Base-by-base conservation (phyloP, 768 basidiomycete genomes). In the Pisolithus marmoratus region DNA sequence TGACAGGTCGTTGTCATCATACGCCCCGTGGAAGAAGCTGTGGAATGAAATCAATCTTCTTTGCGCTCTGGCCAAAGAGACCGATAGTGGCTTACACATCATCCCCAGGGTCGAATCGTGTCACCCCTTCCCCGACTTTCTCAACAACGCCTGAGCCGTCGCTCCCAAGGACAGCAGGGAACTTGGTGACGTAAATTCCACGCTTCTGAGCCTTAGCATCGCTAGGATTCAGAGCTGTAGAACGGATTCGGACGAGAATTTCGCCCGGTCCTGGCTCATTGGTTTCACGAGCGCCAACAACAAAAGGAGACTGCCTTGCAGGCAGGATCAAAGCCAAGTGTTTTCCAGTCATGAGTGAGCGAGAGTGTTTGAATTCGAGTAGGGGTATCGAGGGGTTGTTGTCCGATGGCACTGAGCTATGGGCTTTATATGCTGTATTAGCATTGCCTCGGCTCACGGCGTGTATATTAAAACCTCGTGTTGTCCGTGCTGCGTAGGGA, bases 91-190 rank as follows among this genome's bases (percentile, higher is more conserved):
- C 75, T 58, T 65, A 80, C 78, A 83, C 78, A 61, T 72, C 68
- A 60, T 83, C 80, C 2, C 80, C 81, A 26, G 70, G 69, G 53
- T 75, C 68, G 59, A 81, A 75, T 29, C 67, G 65, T 14, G 65
- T 70, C 8, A 84, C 81, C 1, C 74, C 77, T 50, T 75, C 74
- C 2, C 81, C 82, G 42, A 83, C 68, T 29, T 66, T 72, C 22
- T 72, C 74, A 6, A 83, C 74, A 1, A 74, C 71, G 5, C 82
- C 82, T 38, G 81, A 75, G 31, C 71, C 67, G 48, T 83, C 81
- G 8, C 61, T 66, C 1, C 82, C 82, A 0, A 77, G 52, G 2
- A 82, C 63, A 5, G 71, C 71, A 12, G 77, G 81, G 54, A 65
- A 81, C 17, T 68, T 56, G 22, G 70, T 66, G 38, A 74, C 60